phyloP scores from a whole-genome alignment of 2,329 filamentous ascomycete species.

The Cordyceps cateniannulata region DNA sequence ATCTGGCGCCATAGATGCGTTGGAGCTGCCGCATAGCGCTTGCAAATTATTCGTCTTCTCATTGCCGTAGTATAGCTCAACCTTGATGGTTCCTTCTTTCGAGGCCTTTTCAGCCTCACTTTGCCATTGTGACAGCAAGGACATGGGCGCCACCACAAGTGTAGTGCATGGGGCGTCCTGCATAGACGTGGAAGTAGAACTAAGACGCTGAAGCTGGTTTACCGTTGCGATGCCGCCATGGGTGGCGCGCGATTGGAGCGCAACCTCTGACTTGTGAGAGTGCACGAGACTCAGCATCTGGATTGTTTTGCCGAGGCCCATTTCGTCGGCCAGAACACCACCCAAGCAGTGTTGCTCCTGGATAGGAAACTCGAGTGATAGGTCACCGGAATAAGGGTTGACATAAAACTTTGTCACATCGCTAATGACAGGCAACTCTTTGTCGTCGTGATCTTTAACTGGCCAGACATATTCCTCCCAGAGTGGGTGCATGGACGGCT shows the following conservation, averaged over 20 bases:
- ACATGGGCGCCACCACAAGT: conserved; percentile 94
- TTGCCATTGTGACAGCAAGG: conserved; percentile 92
- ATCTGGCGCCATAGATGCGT: conserved; percentile 71
- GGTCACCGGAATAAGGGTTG: conserved; percentile 92
- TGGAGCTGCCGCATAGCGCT: conserved; percentile 68
- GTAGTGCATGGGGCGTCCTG: conserved; percentile 79
- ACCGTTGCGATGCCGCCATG: conserved; percentile 35
- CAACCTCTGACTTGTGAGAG: conserved; percentile 61
- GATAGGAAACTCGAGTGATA: conserved; percentile 83
- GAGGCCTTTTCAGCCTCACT: conserved; percentile 92
- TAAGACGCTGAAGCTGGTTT: conserved; percentile 56
- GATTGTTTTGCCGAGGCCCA: conserved; percentile 97
- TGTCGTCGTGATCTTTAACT: conserved; percentile 76
- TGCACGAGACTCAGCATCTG: conserved; percentile 96
- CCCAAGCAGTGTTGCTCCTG: conserved; percentile 94
- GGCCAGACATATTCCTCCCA: conserved; percentile 98
- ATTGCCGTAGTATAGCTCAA: conserved; percentile 83
- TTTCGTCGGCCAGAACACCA: conserved; percentile 90
- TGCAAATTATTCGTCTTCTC: conserved; percentile 78
- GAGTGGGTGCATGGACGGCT: conserved; percentile 86
- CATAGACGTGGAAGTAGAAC: conserved; percentile 48
- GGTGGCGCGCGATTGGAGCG: conserved; percentile 30
- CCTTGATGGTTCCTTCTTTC: conserved; percentile 71
- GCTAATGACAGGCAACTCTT: conserved; percentile 59
- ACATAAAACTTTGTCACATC: conserved; percentile 78